phyloP scores from a whole-genome alignment of 306 rosid species.

The Pachyrhizus erosus region DNA sequence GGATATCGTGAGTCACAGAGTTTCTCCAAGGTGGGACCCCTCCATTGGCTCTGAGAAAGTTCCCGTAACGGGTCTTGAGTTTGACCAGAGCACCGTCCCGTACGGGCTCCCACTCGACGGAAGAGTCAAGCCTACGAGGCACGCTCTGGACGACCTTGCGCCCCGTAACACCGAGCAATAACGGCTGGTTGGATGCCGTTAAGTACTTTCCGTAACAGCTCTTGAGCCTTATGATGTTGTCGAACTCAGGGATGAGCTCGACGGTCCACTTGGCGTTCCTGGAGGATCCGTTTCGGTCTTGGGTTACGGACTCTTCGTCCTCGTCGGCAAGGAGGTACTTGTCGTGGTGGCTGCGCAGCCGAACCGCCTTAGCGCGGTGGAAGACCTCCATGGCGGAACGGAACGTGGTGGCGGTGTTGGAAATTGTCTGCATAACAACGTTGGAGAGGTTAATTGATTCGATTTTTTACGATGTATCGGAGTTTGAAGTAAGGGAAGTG shows the following conservation, averaged over 20 bases:
- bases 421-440: slow-evolving; percentile 4
- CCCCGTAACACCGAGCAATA: slow-evolving; percentile 81
- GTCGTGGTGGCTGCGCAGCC: slow-evolving; percentile 80
- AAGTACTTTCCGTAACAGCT: slow-evolving; percentile 77
- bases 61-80: slow-evolving; percentile 74
- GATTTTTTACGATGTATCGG: neutral
- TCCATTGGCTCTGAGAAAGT: slow-evolving; percentile 84
- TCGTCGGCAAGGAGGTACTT: slow-evolving; percentile 82
- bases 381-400: slow-evolving; percentile 61
- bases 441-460: neutral
- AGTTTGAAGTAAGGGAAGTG: neutral
- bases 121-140: slow-evolving; percentile 70
- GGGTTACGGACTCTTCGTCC: slow-evolving; percentile 76
- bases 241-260: slow-evolving; percentile 58
- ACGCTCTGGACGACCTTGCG: slow-evolving; percentile 70
- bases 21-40: slow-evolving; percentile 92
- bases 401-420: slow-evolving; percentile 22
- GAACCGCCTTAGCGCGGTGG: slow-evolving; percentile 74
- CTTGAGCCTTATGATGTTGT: slow-evolving; percentile 69
- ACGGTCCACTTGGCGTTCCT: slow-evolving; percentile 66
- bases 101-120: slow-evolving; percentile 86
- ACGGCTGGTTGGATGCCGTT: slow-evolving; percentile 75
- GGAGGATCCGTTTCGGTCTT: slow-evolving; percentile 74
- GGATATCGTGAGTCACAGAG: slow-evolving; percentile 85
- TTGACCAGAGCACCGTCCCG: slow-evolving; percentile 62